These are phyloP conservation scores for Porcisia hertigi DNA, from an alignment of 208 protist species.

Conservation along the genomic window DNA sequence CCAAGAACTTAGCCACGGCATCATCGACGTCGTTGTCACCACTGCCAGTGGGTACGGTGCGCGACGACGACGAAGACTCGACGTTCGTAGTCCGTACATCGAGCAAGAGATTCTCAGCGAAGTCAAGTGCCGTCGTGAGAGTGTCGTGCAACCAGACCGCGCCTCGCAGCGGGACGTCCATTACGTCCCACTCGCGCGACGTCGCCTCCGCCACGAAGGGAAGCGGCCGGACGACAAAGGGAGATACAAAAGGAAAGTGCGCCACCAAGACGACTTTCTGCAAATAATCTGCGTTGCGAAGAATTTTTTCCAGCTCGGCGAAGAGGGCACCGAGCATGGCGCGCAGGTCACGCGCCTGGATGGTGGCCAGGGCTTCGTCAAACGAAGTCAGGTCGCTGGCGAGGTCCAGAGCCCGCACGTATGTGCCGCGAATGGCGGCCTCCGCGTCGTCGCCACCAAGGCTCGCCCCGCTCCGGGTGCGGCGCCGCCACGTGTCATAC, in stretches of 20 bases:
- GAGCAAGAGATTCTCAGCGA: conserved; percentile 13
- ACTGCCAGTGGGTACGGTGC: not conserved
- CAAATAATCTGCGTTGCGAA: conserved; percentile 83
- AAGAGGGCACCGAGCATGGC: conserved; percentile 75
- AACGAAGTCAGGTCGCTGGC: conserved; percentile 55
- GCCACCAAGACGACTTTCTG: conserved; percentile 59
- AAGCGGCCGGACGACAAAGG: conserved; percentile 43
- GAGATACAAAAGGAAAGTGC: conserved; percentile 74
- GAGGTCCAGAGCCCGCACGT: conserved; percentile 58
- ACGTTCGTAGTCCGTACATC: not conserved
- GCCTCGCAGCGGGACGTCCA: conserved; percentile 30
- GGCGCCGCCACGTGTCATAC: conserved; percentile 77
- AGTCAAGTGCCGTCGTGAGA: conserved; percentile 29
- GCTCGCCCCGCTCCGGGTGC: conserved; percentile 35
- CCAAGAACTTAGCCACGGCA: conserved; percentile 24
- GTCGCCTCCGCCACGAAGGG: conserved; percentile 49
- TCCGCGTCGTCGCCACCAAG: conserved; percentile 31
- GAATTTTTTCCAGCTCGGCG: conserved; percentile 77
- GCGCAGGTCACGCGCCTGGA: conserved; percentile 64
- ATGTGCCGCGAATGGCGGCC: conserved; percentile 62
- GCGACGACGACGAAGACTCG: not conserved
- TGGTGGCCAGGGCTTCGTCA: conserved; percentile 72
- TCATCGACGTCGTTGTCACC: conserved; percentile 5
- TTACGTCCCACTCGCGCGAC: conserved; percentile 50
- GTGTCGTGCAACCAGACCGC: conserved; percentile 40